Conservation (phyloP, 306 rosid genomes). For the Vachellia pachyceras region DNA sequence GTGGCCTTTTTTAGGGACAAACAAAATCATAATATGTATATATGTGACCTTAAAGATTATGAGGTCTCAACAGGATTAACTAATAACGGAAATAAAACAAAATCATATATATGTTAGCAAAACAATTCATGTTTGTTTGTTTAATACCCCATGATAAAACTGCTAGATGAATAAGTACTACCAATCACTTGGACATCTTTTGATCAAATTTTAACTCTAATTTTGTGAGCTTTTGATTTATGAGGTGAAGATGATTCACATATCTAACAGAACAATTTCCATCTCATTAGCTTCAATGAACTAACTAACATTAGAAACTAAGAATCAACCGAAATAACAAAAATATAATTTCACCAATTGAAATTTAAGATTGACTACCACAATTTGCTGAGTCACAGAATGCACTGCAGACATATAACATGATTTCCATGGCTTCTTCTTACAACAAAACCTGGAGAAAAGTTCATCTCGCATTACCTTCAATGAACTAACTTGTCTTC, state of each 20-base stretch:
- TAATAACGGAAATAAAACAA: slow-evolving; percentile 9
- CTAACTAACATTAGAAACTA: slow-evolving; percentile 1
- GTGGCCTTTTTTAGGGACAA: neutral
- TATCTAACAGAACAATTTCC: slow-evolving; percentile 3
- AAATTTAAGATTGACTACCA: slow-evolving; percentile 22
- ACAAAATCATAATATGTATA: neutral
- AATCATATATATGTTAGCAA: slow-evolving; percentile 16
- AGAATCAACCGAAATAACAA: neutral
- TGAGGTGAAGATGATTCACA: slow-evolving; percentile 19
- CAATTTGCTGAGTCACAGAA: slow-evolving; percentile 17
- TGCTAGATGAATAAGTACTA: slow-evolving; percentile 10
- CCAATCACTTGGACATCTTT: slow-evolving; percentile 24
- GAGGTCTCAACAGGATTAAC: slow-evolving; percentile 11
- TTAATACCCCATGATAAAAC: slow-evolving; percentile 5
- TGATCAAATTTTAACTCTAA: neutral
- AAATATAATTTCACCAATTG: neutral
- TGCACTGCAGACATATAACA: slow-evolving; percentile 25
- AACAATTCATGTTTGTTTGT: slow-evolving; percentile 31
- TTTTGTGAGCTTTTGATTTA: neutral
- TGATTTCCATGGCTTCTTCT: slow-evolving; percentile 14
- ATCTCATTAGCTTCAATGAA: slow-evolving; percentile 3
- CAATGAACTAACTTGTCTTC: slow-evolving; percentile 3
- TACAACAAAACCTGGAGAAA: slow-evolving; percentile 12
- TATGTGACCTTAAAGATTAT: neutral
- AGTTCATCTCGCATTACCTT: slow-evolving; percentile 27